Evolutionary conservation across 2,329 filamentous ascomycete genomes (phyloP).

Genomic region (Fusarium sp.): DNA sequence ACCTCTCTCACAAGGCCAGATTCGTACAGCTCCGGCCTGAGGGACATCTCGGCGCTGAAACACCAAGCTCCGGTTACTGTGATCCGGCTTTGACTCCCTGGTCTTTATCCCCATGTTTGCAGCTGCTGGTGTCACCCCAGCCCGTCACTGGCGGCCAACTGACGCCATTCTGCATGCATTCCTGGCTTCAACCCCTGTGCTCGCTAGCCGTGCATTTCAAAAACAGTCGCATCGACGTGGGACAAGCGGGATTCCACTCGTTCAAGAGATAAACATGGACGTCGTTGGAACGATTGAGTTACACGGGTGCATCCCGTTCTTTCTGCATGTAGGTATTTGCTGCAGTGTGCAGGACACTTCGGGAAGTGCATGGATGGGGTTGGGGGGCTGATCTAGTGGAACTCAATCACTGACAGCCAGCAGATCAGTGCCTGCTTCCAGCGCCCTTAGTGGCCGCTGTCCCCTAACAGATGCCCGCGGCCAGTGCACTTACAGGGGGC

Average conservation of each 20-base stretch:
- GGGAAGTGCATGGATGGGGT: constrained; percentile 19
- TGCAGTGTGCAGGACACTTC: constrained; percentile 35
- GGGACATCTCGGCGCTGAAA: constrained; percentile 42
- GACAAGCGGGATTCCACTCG: background rate
- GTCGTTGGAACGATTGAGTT: constrained; percentile 26
- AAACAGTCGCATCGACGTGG: constrained; percentile 9
- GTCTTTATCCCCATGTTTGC: constrained; percentile 17
- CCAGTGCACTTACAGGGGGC: constrained; percentile 25
- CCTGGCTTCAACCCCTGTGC: constrained; percentile 24
- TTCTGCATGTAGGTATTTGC: constrained; percentile 40
- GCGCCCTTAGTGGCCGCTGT: constrained; percentile 12
- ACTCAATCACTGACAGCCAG: constrained; percentile 32
- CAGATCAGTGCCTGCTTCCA: constrained; percentile 23
- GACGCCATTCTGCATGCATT: constrained; percentile 31
- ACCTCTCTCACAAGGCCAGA: constrained; percentile 34
- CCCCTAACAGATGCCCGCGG: constrained; percentile 24
- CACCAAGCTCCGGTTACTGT: constrained; percentile 11
- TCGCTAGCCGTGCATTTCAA: constrained; percentile 1
- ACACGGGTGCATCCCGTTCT: constrained; percentile 16
- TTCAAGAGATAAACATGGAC: background rate
- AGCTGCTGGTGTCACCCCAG: constrained; percentile 30
- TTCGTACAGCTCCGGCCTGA: constrained; percentile 24
- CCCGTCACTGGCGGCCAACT: constrained; percentile 22
- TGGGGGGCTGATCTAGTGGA: constrained; percentile 29
- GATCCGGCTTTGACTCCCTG: constrained; percentile 16